These are phyloP conservation scores for Annulohypoxylon moriforme DNA, from an alignment of 495 filamentous ascomycete genomes.

Conservation along the genomic window DNA sequence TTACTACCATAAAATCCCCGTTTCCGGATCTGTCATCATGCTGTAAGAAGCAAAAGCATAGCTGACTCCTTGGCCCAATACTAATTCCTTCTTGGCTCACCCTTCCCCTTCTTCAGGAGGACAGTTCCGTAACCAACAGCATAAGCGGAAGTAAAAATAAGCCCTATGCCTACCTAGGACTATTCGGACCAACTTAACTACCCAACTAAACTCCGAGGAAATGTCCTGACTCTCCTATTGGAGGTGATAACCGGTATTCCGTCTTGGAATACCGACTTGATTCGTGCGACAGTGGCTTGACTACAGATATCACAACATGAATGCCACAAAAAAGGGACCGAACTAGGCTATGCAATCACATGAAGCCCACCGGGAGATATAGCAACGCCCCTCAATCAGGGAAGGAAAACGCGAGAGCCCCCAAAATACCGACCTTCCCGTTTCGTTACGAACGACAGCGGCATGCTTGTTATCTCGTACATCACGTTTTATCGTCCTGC, in stretches of 20 bases:
- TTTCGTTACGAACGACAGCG: slow-evolving; percentile 2
- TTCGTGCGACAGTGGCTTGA: neutral
- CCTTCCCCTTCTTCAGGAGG: neutral
- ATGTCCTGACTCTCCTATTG: neutral
- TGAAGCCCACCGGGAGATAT: neutral
- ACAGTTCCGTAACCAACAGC: neutral
- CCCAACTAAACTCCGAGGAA: neutral
- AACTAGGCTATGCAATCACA: neutral
- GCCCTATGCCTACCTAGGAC: neutral
- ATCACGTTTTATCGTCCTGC: neutral
- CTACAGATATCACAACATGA: slow-evolving; percentile 6
- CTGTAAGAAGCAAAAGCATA: neutral
- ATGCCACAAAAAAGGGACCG: slow-evolving; percentile 13
- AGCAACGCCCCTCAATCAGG: neutral
- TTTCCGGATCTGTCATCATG: neutral
- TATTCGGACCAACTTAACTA: neutral
- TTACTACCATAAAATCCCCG: neutral
- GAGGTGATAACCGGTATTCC: neutral
- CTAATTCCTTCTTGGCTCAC: neutral
- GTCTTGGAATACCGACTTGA: neutral
- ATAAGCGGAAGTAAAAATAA: neutral
- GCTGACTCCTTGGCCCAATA: neutral
- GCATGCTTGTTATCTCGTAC: neutral
- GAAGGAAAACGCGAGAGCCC: neutral
- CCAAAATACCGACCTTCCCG: slow-evolving; percentile 9